Base-by-base conservation (phyloP, 2,329 filamentous ascomycete species). In the Verticillium alfalfae region DNA sequence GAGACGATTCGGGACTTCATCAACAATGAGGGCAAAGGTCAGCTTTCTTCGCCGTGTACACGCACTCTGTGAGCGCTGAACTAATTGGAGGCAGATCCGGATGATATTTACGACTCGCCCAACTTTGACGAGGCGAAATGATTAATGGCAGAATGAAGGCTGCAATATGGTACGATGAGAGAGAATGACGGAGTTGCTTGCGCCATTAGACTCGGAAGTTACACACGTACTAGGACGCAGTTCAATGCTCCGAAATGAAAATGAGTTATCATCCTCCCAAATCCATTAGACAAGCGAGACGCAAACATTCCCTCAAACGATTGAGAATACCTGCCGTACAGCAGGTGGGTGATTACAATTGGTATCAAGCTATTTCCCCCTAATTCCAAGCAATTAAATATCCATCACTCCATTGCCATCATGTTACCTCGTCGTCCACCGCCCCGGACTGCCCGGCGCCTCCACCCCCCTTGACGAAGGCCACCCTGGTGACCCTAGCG, bases 1-100 rank as follows among this genome's bases (percentile, higher is more conserved):
- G 68, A 71, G n/a, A 78, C 81, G 65, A 76, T 81, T 34, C 77
- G 75, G 64, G 75, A 79, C 61, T 86, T 81, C 66, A 88, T 89
- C 61, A 63, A 77, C 49, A 70, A 73, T 34, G 73, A 83, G 52
- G 81, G 84, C 5, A 79, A 82, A 67, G 84, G 82, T 84, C 69
- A 73, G 77, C 70, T 34, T 39, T 31, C 26, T 2, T 22, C 31
- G 9, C 18, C 36, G 10, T 31, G n/a, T 18, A 18, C 9, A 37
- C 36, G 36, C 36, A 36, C 56, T 31, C 26, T 31, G 38, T 56
- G 62, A 67, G 34, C 67, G 39, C 26, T 31, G 22, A 56, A 16
- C 57, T 49, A 15, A 52, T 31, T 18, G n/a, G 26, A 36, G 7
- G 34, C 56, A 81, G 82, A 85, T 74, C 81, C 81, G 2, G 78